Conservation (phyloP, 108 stramenopile species). For the Mayamaea pseudoterrestris region DNA sequence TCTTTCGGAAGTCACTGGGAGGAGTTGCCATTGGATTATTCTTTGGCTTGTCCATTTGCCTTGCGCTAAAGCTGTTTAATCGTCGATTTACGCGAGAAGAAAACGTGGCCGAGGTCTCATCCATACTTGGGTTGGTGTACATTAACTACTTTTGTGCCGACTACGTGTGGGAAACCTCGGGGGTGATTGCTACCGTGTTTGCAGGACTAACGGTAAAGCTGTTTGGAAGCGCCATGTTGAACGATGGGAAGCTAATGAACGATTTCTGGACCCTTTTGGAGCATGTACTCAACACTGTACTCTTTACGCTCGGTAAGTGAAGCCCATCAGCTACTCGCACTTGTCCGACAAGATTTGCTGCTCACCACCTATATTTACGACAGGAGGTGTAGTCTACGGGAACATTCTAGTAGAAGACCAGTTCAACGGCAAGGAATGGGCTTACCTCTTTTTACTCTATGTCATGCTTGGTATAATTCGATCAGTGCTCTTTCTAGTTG, state of each 20-base stretch:
- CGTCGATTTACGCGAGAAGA: slow-evolving; percentile 60
- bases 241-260: slow-evolving; percentile 55
- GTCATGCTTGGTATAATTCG: slow-evolving; percentile 55
- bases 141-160: slow-evolving; percentile 75
- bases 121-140: slow-evolving; percentile 72
- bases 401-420: no score
- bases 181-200: slow-evolving; percentile 57
- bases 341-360: slow-evolving; percentile 5
- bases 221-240: slow-evolving; percentile 43
- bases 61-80: slow-evolving; percentile 25
- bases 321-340: slow-evolving; percentile 42
- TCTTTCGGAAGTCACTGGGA: slow-evolving; percentile 67
- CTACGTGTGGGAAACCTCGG: slow-evolving; percentile 13
- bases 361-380: no score
- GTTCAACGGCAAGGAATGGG: slow-evolving; percentile 49
- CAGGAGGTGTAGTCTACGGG: no score
- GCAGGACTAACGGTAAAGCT: slow-evolving; percentile 53
- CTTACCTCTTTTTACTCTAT: slow-evolving; percentile 47
- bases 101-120: slow-evolving; percentile 67
- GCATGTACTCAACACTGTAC: slow-evolving; percentile 77
- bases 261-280: slow-evolving; percentile 71
- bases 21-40: slow-evolving; percentile 61
- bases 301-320: slow-evolving; percentile 81
- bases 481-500: slow-evolving; percentile 25
- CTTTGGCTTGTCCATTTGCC: slow-evolving; percentile 36